Percentiles rank a stretch among this genome's conserved stretches.
Conservation (phyloP, 1,284 basidiomycete genomes). For the Leccinum subrobustum region DNA sequence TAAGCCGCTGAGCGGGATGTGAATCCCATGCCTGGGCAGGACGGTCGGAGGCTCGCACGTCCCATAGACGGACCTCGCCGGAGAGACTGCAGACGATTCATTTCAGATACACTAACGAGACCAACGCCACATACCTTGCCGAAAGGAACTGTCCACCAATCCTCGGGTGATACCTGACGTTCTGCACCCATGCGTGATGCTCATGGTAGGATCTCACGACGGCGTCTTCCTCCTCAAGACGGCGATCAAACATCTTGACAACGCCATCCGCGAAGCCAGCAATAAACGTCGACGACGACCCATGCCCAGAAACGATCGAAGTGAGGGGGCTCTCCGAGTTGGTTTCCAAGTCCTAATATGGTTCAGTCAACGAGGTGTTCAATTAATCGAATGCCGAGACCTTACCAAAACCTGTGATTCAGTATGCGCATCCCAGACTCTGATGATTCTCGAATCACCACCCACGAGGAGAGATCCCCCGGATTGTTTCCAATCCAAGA, state of each 20-base stretch:
- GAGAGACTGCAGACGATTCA: constrained; percentile 59
- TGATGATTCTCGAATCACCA: constrained; percentile 87
- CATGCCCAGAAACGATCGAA: constrained; percentile 78
- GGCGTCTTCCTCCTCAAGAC: constrained; percentile 82
- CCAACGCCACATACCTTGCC: constrained; percentile 62
- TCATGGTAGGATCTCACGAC: constrained; percentile 81
- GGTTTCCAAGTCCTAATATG: constrained; percentile 77
- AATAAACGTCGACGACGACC: constrained; percentile 79
- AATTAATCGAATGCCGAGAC: background rate
- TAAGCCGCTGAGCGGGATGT: constrained; percentile 63
- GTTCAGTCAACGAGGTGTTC: background rate
- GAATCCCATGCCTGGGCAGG: constrained; percentile 68
- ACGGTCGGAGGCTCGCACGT: constrained; percentile 70
- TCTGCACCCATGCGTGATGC: constrained; percentile 91
- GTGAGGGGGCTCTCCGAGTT: constrained; percentile 90
- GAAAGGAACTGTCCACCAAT: constrained; percentile 79
- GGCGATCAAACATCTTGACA: constrained; percentile 90
- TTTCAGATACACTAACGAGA: background rate
- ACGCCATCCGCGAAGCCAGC: constrained; percentile 94
- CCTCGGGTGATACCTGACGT: constrained; percentile 83
- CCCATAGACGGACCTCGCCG: constrained; percentile 93
- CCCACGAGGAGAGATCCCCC: constrained; percentile 85
- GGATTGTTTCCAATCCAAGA: constrained; percentile 94
- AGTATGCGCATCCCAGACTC: constrained; percentile 94
- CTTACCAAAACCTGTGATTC: constrained; percentile 82